Percentiles rank a stretch among this genome's conserved stretches.
Evolutionary conservation across 805 yeast genomes (phyloP).

Genomic region (Kuraishia molischiana): DNA sequence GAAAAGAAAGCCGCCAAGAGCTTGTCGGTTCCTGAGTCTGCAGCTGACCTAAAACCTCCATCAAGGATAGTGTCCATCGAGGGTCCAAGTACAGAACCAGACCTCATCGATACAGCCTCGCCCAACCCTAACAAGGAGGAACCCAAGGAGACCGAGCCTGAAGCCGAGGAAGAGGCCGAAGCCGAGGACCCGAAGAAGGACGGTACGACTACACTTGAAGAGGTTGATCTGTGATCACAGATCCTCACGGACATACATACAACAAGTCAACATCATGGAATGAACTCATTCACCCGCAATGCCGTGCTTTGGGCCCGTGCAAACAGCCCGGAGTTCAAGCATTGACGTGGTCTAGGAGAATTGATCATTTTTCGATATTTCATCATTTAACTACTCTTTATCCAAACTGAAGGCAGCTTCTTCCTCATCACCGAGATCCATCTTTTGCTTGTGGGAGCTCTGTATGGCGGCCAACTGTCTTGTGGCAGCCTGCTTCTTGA

Average conservation of each 20-base stretch:
- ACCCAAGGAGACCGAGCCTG: no score
- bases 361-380: not conserved
- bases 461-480: conserved; percentile 62
- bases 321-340: not conserved
- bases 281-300: not conserved
- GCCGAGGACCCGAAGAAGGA: no score
- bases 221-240: no score
- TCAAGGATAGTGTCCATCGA: not conserved
- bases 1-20: not conserved
- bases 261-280: no score
- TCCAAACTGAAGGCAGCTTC: conserved; percentile 10
- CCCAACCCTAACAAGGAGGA: not conserved
- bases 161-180: no score
- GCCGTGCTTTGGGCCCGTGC: not conserved
- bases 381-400: not conserved
- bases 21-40: not conserved
- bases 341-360: not conserved
- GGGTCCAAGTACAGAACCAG: not conserved
- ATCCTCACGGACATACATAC: no score
- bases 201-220: no score
- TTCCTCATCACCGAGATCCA: conserved; percentile 55
- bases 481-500: conserved; percentile 69
- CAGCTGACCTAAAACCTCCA: not conserved
- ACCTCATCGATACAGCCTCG: not conserved
- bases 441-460: conserved; percentile 63